phyloP scores from a whole-genome alignment of 345 rosid species.

The Rhizophora mangle region DNA sequence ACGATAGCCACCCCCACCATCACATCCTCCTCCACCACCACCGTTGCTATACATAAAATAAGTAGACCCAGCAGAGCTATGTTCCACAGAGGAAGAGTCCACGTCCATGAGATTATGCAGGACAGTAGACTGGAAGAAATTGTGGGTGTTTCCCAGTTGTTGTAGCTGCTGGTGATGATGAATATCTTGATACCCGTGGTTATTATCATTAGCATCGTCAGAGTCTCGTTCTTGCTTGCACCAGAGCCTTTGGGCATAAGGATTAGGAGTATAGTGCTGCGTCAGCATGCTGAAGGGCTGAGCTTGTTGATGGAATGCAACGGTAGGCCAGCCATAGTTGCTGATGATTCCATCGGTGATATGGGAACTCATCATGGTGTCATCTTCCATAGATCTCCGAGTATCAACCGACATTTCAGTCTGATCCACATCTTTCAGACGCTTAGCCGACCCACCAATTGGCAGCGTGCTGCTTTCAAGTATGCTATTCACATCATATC shows the following conservation, averaged over 20 bases:
- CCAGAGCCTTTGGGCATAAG: constrained; percentile 49
- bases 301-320: constrained; percentile 41
- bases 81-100: constrained; percentile 47
- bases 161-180: constrained; percentile 38
- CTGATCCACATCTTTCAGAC: constrained; percentile 21
- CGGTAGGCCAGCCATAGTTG: constrained; percentile 39
- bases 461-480: constrained; percentile 31
- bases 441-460: constrained; percentile 25
- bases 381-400: constrained; percentile 8
- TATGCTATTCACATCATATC: constrained; percentile 30
- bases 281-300: constrained; percentile 30
- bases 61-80: constrained; percentile 41
- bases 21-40: constrained; percentile 17
- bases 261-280: constrained; percentile 9
- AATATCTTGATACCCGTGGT: constrained; percentile 24
- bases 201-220: constrained; percentile 7
- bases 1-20: constrained; percentile 22
- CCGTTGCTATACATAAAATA: constrained; percentile 43
- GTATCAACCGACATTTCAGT: constrained; percentile 22
- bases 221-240: constrained; percentile 66
- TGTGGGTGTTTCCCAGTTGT: constrained; percentile 43
- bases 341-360: constrained; percentile 25
- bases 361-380: constrained; percentile 15
- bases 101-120: constrained; percentile 42
- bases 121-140: constrained; percentile 47